Base-by-base conservation (phyloP, 2,329 filamentous ascomycete genomes). In the Penicillium crustosum region DNA sequence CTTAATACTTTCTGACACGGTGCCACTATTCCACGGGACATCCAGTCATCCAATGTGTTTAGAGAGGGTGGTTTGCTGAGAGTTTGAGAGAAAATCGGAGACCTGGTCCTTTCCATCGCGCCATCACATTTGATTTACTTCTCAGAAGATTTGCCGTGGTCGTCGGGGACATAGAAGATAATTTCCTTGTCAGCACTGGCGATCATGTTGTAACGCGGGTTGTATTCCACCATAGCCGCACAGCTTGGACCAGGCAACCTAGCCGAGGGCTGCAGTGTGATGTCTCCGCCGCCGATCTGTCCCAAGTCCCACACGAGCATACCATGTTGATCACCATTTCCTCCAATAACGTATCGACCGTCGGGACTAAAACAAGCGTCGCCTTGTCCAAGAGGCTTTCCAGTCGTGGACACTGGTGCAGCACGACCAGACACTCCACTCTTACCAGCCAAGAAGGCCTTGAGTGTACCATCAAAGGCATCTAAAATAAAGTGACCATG, bases 361-460 rank as follows among this genome's bases (percentile, higher is more conserved):
- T 99, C 94, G 0, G 92, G 91, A 0, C 89, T 87, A 73, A 97
- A 94, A 72, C 91, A 94, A 55, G 89, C 90, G 68, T 97, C 93
- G 13, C 93, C 84, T 72, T 85, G 86, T 29, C 74, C 76, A 33
- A 77, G 70, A 43, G 77, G 58, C 77, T 86, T 73, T 75, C 81
- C 62, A 75, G 84, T 74, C 78, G 86, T 71, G 68, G 85, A 79
- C 7, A 79, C 73, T 0, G 79, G 77, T 8, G 77, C 75, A 21
- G 79, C 76, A 57, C 82, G 78, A n/a, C 81, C 81, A 12, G 80
- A 76, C 0, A 75, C 69, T 21, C 77, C 75, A 41, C 72, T 72
- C 53, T 79, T 80, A 12, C 82, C 81, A 43, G 77, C 74, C 56
- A 93, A 81, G 71, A 89, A 92, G 10, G 90, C 88, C 69, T 88